phyloP scores from a whole-genome alignment of 495 filamentous ascomycete species.

The Talaromyces thailandensis region DNA sequence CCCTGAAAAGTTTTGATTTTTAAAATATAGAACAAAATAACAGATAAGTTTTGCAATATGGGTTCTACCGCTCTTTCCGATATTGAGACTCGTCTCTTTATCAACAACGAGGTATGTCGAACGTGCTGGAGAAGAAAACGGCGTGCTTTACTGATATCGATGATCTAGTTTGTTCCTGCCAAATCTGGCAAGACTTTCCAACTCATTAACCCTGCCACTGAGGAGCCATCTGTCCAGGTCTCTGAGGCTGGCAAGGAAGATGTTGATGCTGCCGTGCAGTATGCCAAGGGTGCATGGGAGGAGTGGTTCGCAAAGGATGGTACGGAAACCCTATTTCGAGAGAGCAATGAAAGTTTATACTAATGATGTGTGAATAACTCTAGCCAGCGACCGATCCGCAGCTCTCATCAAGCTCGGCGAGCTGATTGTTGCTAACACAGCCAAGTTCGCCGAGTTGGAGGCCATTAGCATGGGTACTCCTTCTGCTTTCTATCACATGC shows the following conservation, averaged over 20 bases:
- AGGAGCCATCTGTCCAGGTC: background rate
- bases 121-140: background rate
- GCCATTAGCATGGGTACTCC: background rate
- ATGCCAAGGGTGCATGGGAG: background rate
- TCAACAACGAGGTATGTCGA: background rate
- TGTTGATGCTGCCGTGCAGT: background rate
- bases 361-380: background rate
- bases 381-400: background rate
- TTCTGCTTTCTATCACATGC: background rate
- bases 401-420: background rate
- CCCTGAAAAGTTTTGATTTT: background rate
- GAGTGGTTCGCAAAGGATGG: background rate
- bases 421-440: background rate
- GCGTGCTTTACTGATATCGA: background rate
- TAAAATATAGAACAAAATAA: background rate
- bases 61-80: background rate
- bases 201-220: background rate
- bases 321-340: background rate
- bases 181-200: background rate
- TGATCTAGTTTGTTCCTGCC: background rate
- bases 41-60: background rate
- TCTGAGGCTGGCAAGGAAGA: background rate
- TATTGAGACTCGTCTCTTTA: background rate
- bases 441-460: background rate
- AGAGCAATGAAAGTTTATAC: background rate